Evolutionary conservation across 306 rosid genomes (phyloP), one percentile per base, ranked within the genome.

Genomic region (Dalbergia oliveri): DNA sequence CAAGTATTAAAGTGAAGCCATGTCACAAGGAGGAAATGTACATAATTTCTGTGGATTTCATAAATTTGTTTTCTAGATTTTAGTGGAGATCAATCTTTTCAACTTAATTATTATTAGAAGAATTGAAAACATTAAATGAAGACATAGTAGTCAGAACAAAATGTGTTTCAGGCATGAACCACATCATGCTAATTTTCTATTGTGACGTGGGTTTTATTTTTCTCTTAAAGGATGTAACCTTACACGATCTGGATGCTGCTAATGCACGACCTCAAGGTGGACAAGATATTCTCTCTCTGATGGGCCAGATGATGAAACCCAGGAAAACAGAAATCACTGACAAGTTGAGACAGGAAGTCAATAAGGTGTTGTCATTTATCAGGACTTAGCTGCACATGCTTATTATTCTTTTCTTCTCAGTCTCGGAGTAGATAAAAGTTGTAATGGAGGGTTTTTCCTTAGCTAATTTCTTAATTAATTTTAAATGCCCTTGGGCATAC

Each of bases 281-380:
- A 54, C 99, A 95, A 76, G 99, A 95, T 84, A 91, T 93, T 83
- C 82, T 95, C 53, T 93, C 99, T 76, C 83, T 94, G 50, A 93
- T 94, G 99, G 97, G 99, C 75, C 99, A 94, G 89, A 94, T 94
- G 99, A 93, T 93, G 97, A 94, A 94, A 81, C 97, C 99, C 58
- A 86, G 95, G 84, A 94, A 94, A 88, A 93, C 94, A n/a, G 98
- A 93, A 89, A 91, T 90, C 84, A 94, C 98, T 31, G 98, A 91
- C 83, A 94, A 94, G 87, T 83, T 94, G 89, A 89, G 97, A 72
- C 95, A 91, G 84, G 97, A 92, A 88, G 79, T 92, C 73, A 92
- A 91, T 78, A 91, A 94, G 98, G 97, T 94, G 86, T 23, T 49
- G 11, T 72, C 67, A 35, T 35, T 35, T 35, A 35, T 35, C 39